Evolutionary conservation across 73 alveolate genomes (phyloP).

Genomic region (Symbiodinium natans): DNA sequence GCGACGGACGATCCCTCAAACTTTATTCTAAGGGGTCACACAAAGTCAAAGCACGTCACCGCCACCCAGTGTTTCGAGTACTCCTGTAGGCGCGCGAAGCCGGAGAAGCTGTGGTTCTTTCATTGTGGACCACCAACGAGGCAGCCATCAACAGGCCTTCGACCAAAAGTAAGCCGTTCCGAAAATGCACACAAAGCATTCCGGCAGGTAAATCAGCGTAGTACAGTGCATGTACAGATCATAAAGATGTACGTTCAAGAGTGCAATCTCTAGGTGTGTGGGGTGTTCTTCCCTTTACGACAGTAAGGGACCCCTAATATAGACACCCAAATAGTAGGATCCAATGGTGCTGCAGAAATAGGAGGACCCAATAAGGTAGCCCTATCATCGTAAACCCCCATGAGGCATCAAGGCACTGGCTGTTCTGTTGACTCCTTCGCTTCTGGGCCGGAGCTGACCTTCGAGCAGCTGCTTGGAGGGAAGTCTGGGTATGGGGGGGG

Average conservation of each 20-base stretch:
- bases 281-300: not conserved
- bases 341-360: no score
- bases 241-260: no score
- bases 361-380: no score
- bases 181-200: no score
- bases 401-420: not conserved
- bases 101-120: constrained; percentile 75
- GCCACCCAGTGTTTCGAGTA: not conserved
- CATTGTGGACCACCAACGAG: constrained; percentile 88
- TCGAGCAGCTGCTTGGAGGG: constrained; percentile 41
- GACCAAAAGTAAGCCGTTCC: no score
- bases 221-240: no score
- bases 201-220: not conserved
- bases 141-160: constrained; percentile 10
- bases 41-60: not conserved
- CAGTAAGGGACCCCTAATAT: not conserved
- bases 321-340: no score
- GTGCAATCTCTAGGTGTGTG: not conserved
- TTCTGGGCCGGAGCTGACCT: constrained; percentile 84
- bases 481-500: no score
- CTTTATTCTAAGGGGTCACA: not conserved
- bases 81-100: not conserved
- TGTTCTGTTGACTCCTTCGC: constrained; percentile 49
- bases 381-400: no score
- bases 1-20: not conserved